Base-by-base conservation (phyloP, 2,329 filamentous ascomycete species). In the Fusarium clavum region DNA sequence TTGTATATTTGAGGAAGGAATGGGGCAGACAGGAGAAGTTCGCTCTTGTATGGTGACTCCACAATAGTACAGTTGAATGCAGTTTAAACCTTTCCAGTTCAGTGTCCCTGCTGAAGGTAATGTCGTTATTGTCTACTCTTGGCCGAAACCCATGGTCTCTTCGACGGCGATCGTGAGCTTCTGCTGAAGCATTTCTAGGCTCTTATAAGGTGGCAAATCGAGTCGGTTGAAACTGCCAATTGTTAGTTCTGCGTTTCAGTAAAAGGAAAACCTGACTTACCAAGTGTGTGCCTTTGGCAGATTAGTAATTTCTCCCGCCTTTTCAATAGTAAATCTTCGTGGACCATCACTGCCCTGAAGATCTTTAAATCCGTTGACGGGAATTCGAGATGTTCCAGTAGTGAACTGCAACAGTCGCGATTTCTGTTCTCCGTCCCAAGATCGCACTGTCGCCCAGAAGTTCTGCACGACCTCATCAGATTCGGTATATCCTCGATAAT, bases 341-440 rank as follows among this genome's bases (percentile, higher is more conserved):
- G 96, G 96, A 6, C 96, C 96, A 79, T 99, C 96, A 73, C 94
- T 97, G 43, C 96, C 96, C 81, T 99, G 96, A 54, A 99, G 85
- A 85, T 99, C 96, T 84, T 99, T 99, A 88, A 99, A 99, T 10
- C 96, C 96, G 80, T 99, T 99, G 82, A 99, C 96, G 1, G 96
- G 96, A 73, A 99, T 99, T 83, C 96, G 92, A 52, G 94, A 97
- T 16, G 96, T 99, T 80, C 96, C 96, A 11, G 96, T 99, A 1
- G 96, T 96, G 79, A 99, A 99, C 81, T 99, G 96, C 75, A 99
- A 83, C 68, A 99, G 86, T 77, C 96, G 91, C 57, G 94, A 97
- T 85, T 99, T 99, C 82, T 99, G 96, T 81, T 99, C 96, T 29
- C 96, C 94, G 79, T 99, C 96, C 96, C 96, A 99, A 67, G 90